phyloP scores from a whole-genome alignment of 2,329 filamentous ascomycete genomes.

The Pseudocercospora pini-densiflorae region DNA sequence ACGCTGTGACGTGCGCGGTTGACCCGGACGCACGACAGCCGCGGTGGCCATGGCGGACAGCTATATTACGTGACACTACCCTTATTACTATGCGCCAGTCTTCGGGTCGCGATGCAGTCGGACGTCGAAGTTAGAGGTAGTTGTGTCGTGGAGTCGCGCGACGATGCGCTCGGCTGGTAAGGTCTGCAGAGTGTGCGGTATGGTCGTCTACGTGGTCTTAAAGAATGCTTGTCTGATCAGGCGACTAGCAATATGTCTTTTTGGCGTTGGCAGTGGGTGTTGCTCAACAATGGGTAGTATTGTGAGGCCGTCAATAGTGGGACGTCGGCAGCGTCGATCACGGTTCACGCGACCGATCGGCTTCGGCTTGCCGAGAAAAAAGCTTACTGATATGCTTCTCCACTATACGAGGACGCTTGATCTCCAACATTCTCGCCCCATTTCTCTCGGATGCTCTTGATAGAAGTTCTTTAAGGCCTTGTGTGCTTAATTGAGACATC shows the following conservation, averaged over 20 bases:
- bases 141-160: not conserved
- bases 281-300: not conserved
- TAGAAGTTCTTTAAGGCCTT: no score
- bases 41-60: conserved; percentile 39
- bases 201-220: not conserved
- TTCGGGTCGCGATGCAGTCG: not conserved
- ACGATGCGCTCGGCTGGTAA: not conserved
- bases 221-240: not conserved
- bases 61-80: not conserved
- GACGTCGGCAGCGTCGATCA: not conserved
- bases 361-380: not conserved
- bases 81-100: not conserved
- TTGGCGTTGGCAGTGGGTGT: not conserved
- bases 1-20: conserved; percentile 39
- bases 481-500: no score
- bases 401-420: no score
- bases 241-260: not conserved
- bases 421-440: no score
- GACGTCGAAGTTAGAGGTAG: not conserved
- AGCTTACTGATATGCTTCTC: not conserved
- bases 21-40: conserved; percentile 40
- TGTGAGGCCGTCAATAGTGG: not conserved
- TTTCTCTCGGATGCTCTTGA: no score
- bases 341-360: not conserved
- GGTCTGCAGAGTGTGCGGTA: not conserved